These are phyloP conservation scores for Mortierella sp. DNA, from an alignment of 371 early-diverging fungal genomes.

Conservation along the genomic window DNA sequence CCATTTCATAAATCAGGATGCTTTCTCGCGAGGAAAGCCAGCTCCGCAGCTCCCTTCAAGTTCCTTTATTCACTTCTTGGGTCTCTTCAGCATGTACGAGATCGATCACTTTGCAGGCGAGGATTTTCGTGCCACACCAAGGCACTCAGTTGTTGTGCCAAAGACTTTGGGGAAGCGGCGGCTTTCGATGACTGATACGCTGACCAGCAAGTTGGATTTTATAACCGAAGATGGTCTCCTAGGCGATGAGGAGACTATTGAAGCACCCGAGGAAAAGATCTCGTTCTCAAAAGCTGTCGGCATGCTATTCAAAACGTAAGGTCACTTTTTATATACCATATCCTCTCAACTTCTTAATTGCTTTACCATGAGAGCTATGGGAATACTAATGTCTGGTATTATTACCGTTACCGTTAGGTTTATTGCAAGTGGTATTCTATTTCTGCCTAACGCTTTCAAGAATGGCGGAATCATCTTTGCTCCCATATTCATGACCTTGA, in stretches of 20 bases:
- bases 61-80: conserved; percentile 81
- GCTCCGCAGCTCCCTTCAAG: conserved; percentile 56
- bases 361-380: background rate
- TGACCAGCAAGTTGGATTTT: conserved; percentile 43
- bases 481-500: conserved; percentile 68
- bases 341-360: background rate
- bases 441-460: conserved; percentile 84
- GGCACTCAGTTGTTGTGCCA: conserved; percentile 35
- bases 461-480: conserved; percentile 85
- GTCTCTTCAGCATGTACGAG: conserved; percentile 59
- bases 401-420: conserved; percentile 60
- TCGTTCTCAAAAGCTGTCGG: conserved; percentile 55
- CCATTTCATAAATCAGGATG: conserved; percentile 70
- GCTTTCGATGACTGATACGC: conserved; percentile 15
- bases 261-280: conserved; percentile 49
- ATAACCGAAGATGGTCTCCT: conserved; percentile 65
- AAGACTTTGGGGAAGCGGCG: conserved; percentile 27
- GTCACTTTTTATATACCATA: background rate
- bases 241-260: conserved; percentile 58
- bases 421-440: conserved; percentile 85
- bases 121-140: conserved; percentile 60
- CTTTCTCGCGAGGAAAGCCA: conserved; percentile 39
- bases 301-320: conserved; percentile 55
- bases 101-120: conserved; percentile 85
- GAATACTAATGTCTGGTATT: background rate